Evolutionary conservation across 139 green algal genomes (phyloP), one percentile per base, ranked within the genome.

Genomic region (Diplosphaera chodatii): DNA sequence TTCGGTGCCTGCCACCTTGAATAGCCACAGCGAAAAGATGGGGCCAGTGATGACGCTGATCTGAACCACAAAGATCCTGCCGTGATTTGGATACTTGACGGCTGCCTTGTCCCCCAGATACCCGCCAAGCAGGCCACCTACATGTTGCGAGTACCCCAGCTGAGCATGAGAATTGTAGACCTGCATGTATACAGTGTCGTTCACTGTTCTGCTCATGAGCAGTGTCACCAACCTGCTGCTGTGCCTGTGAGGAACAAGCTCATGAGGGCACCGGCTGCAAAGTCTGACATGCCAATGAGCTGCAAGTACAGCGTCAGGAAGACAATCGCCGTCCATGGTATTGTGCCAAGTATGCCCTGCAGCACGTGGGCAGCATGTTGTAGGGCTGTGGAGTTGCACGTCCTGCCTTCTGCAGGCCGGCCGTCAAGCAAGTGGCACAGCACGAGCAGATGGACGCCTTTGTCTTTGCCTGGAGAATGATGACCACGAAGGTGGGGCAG

Each of bases 231-330:
- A 22, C 66, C 71, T 55, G 69, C 31, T 32, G 71, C 77, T 31
- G 68, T 82, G 66, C 56, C 40, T 13, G 55, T 69, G n/a, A 86
- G 72, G 66, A 90, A 90, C 1, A 83, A 23, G 0, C 74, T 74
- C 70, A 83, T 74, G 2, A 86, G 66, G 0, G 55, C 25, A 2
- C 40, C 70, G 18, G 81, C 80, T 4, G 62, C 41, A 4, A 71
- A 41, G 64, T 91, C 74, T 32, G 71, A 78, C 80, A 89, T 86
- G 69, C 84, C 85, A 64, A 86, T 71, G 29, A 91, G 79, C 72
- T 90, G 85, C 20, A 90, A 73, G 76, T 87, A 91, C 28, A 91
- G 70, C 2, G 83, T 91, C 55, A 84, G 74, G 55, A 87, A 91
- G 8, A 82, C 82, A 4, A 86, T 55, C 0, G 84, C 85, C 33